Evolutionary conservation across 495 filamentous ascomycete species (phyloP).

Genomic region (Lentithecium fluviatile): DNA sequence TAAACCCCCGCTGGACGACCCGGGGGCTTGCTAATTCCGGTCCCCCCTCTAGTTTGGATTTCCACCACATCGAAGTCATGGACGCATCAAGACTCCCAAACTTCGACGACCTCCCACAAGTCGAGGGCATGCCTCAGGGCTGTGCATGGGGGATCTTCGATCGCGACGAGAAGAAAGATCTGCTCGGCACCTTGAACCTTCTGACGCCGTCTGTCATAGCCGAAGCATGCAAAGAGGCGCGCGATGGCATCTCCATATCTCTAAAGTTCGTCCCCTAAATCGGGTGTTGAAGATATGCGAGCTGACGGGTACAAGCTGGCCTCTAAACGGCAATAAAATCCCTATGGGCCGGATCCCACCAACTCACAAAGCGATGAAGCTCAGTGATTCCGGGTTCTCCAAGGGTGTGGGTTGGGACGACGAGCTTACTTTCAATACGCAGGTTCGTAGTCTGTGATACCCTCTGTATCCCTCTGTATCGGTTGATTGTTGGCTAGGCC

Average conservation of each 20-base stretch:
- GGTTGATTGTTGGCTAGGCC: conserved; percentile 45
- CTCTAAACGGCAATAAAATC: conserved; percentile 50
- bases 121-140: conserved; percentile 59
- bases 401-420: conserved; percentile 45
- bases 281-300: conserved; percentile 47
- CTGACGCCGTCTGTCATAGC: conserved; percentile 56
- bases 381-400: conserved; percentile 43
- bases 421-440: conserved; percentile 33
- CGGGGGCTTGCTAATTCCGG: too few species aligned
- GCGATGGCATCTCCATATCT: conserved; percentile 56
- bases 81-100: conserved; percentile 33
- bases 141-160: conserved; percentile 67
- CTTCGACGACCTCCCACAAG: conserved; percentile 58
- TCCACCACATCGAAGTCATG: too few species aligned
- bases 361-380: conserved; percentile 48
- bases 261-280: conserved; percentile 52
- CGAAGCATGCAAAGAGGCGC: conserved; percentile 52
- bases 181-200: conserved; percentile 58
- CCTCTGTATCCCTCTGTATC: not conserved
- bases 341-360: conserved; percentile 16
- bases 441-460: not conserved
- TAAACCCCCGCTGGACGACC: too few species aligned
- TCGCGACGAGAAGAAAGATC: conserved; percentile 57
- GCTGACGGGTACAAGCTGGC: conserved; percentile 48
- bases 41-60: too few species aligned